phyloP scores from a whole-genome alignment of 1,139 yeast genomes.

The Candida tropicalis region DNA sequence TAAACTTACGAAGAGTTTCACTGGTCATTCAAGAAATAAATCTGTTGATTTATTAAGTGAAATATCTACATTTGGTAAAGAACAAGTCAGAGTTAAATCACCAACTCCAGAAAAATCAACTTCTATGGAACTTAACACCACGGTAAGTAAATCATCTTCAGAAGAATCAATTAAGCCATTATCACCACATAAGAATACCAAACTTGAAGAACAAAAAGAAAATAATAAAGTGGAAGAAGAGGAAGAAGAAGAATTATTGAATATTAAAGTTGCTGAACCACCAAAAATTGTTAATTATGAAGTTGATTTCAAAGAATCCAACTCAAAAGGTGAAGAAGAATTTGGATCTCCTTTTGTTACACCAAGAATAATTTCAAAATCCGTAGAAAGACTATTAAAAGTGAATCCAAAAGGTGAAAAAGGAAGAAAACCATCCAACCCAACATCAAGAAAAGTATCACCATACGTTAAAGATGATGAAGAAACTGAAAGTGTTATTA shows the following conservation, averaged over 20 bases:
- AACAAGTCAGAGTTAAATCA: conserved; percentile 5
- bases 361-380: conserved; percentile 4
- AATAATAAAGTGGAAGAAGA: too few relatives aligned
- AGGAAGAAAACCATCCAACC: not conserved
- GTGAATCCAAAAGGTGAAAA: not conserved
- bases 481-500: conserved; percentile 42
- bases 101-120: conserved; percentile 1
- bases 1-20: not conserved
- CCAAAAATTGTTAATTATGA: conserved; percentile 41
- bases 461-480: not conserved
- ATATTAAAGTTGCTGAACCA: conserved; percentile 40
- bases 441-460: not conserved
- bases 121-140: not conserved
- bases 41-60: conserved; percentile 15
- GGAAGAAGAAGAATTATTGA: conserved; percentile 16
- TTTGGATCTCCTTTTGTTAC: conserved; percentile 10
- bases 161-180: conserved; percentile 5
- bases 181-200: not conserved
- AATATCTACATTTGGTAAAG: conserved; percentile 1
- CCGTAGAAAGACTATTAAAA: not conserved
- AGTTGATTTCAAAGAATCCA: conserved; percentile 45
- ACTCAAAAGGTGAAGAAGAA: conserved; percentile 17
- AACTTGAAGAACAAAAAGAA: not conserved
- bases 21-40: conserved; percentile 17
- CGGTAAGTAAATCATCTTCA: not conserved